Base-by-base conservation (phyloP, 2,329 filamentous ascomycete genomes). In the Metarhizium sp. region DNA sequence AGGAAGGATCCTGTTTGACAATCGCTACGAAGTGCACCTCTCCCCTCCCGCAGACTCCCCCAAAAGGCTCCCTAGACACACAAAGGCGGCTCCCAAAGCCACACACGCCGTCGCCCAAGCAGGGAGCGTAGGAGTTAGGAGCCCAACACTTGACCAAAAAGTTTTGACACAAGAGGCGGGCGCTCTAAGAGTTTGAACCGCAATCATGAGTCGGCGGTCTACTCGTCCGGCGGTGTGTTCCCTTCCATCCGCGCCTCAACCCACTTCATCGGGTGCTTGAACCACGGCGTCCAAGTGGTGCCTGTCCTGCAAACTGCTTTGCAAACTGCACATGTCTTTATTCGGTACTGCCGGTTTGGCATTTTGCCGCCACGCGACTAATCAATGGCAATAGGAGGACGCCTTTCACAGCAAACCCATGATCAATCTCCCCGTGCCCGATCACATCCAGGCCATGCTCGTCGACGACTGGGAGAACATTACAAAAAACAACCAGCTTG, bases 381-480 rank as follows among this genome's bases (percentile, higher is more conserved):
- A 48, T 13, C 45, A 46, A 4, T 55, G 3, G 16, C 30, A 25
- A 14, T 51, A 97, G 92, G 94, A 97, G 75, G 94, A 97, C 58
- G 77, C 80, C 4, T 99, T 96, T 68, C 84, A 91, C 66, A 79
- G 81, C 59, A 85, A 91, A 56, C 92, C 92, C 20, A 90, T 90
- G 18, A 87, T 99, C 64, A 89, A 90, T 63, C 81, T 99, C 46
- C 80, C 86, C 51, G 85, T 97, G 60, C 91, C 94, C 0, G 94
- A 97, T 67, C 84, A 88, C 61, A 79, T 99, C 61, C 96, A 97
- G 75, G 90, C 88, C 16, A 80, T 95, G 59, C 82, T 99, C 3
- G 94, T 99, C 25, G 94, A 99, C 68, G 94, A 99, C 70, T 99
- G 94, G 94, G 94, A 99, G 71, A 95, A 96, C 64, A 85, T 99